Evolutionary conservation across 306 rosid species (phyloP).

Genomic region (Senna siamea): DNA sequence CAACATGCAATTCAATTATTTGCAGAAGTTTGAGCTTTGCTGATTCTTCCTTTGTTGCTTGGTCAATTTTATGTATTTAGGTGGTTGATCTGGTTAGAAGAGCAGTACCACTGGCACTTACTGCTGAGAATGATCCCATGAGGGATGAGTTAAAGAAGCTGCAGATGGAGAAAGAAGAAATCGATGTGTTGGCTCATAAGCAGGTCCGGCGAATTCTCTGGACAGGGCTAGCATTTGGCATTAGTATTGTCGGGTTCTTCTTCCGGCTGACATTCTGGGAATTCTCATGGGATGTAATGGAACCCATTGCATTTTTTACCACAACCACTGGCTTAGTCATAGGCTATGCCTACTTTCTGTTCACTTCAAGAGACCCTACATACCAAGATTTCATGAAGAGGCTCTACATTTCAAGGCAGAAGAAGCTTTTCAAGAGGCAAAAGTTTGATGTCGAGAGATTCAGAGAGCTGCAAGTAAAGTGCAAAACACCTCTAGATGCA

Average conservation of each 20-base stretch:
- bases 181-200: slow-evolving; percentile 71
- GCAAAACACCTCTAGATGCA: slow-evolving; percentile 58
- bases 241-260: slow-evolving; percentile 62
- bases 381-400: slow-evolving; percentile 91
- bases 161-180: slow-evolving; percentile 66
- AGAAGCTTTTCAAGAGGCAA: slow-evolving; percentile 67
- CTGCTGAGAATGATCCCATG: slow-evolving; percentile 63
- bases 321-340: slow-evolving; percentile 71
- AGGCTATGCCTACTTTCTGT: slow-evolving; percentile 88
- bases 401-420: slow-evolving; percentile 82
- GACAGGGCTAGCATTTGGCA: slow-evolving; percentile 61
- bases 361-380: slow-evolving; percentile 93
- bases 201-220: slow-evolving; percentile 85
- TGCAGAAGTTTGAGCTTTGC: not conserved
- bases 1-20: slow-evolving; percentile 27
- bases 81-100: slow-evolving; percentile 79
- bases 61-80: slow-evolving; percentile 47
- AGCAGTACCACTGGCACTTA: slow-evolving; percentile 79
- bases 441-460: slow-evolving; percentile 66
- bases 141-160: slow-evolving; percentile 74
- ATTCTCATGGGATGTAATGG: slow-evolving; percentile 98
- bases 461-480: slow-evolving; percentile 65
- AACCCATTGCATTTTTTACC: slow-evolving; percentile 84
- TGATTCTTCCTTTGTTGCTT: slow-evolving; percentile 21
- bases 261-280: slow-evolving; percentile 98